A percentile compares a stretch with the other conserved stretches of the same genome.
phyloP scores from a whole-genome alignment of 257 asterid genomes.

The Solanum virginianum region DNA sequence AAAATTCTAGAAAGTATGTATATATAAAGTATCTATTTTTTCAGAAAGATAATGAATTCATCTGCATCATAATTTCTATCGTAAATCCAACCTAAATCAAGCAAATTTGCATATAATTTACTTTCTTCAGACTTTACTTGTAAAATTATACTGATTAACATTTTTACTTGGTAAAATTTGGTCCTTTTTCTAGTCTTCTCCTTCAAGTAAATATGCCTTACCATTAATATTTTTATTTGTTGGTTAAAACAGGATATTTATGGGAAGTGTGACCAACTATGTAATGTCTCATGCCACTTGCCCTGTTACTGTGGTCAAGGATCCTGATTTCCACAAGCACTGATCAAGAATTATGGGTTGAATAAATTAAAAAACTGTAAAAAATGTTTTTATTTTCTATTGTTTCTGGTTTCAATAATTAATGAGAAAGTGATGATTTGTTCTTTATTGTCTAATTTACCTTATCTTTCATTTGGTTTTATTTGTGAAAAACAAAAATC shows the following conservation, averaged over 20 bases:
- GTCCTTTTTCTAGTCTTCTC: not conserved
- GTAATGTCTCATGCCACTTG: slow-evolving; percentile 45
- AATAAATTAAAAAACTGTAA: not conserved
- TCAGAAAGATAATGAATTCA: not conserved
- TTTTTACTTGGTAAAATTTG: not conserved
- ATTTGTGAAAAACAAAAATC: not conserved
- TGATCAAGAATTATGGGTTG: not conserved
- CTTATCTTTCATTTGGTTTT: not conserved
- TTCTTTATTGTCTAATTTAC: not conserved
- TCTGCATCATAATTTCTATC: accelerated
- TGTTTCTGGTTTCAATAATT: not conserved
- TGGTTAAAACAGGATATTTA: slow-evolving; percentile 39
- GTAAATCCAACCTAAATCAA: accelerated
- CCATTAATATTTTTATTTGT: not conserved
- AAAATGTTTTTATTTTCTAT: not conserved
- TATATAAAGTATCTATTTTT: accelerated
- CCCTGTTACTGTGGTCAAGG: slow-evolving; percentile 71
- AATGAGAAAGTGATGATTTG: not conserved
- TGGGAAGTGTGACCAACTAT: slow-evolving; percentile 73
- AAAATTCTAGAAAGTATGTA: not conserved
- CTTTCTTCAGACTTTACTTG: accelerated
- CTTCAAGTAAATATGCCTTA: not conserved
- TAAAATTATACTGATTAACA: not conserved
- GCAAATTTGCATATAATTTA: not conserved
- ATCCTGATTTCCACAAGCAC: slow-evolving; percentile 41